These are phyloP conservation scores for Castanea sativa DNA, from an alignment of 306 rosid genomes.

Conservation along the genomic window DNA sequence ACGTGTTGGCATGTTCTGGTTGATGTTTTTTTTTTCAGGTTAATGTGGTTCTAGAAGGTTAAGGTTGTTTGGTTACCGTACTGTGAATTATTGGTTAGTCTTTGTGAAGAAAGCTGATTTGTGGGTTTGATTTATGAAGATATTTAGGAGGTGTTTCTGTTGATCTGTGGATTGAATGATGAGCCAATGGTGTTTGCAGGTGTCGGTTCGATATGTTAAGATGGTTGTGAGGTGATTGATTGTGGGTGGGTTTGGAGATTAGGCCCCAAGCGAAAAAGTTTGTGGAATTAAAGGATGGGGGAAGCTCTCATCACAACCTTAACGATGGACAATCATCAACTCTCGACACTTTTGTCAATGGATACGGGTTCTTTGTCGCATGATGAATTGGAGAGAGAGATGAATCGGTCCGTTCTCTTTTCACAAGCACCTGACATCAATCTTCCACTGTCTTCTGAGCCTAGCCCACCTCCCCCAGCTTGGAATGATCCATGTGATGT, in stretches of 20 bases:
- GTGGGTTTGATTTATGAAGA: slow-evolving; percentile 6
- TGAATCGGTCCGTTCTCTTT: slow-evolving; percentile 42
- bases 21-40: slow-evolving; percentile 28
- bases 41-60: slow-evolving; percentile 4
- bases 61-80: background rate
- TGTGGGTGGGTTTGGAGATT: slow-evolving; percentile 5
- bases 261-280: slow-evolving; percentile 1
- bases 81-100: slow-evolving; percentile 13
- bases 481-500: slow-evolving; percentile 55
- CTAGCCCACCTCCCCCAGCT: slow-evolving; percentile 50
- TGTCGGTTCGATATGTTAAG: background rate
- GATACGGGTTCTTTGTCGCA: slow-evolving; percentile 53
- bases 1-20: slow-evolving; percentile 1
- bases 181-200: background rate
- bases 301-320: slow-evolving; percentile 52
- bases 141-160: background rate
- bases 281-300: slow-evolving; percentile 32
- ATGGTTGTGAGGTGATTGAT: slow-evolving; percentile 28
- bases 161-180: slow-evolving; percentile 6
- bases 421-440: slow-evolving; percentile 62
- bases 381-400: slow-evolving; percentile 56
- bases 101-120: background rate
- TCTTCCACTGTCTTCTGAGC: slow-evolving; percentile 52
- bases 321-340: slow-evolving; percentile 54
- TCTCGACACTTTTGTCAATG: slow-evolving; percentile 58